A percentile compares a stretch with the other conserved stretches of the same genome.
These are phyloP conservation scores for Backusella mclennaniae DNA, from an alignment of 192 early-diverging fungal species.

Conservation along the genomic window DNA sequence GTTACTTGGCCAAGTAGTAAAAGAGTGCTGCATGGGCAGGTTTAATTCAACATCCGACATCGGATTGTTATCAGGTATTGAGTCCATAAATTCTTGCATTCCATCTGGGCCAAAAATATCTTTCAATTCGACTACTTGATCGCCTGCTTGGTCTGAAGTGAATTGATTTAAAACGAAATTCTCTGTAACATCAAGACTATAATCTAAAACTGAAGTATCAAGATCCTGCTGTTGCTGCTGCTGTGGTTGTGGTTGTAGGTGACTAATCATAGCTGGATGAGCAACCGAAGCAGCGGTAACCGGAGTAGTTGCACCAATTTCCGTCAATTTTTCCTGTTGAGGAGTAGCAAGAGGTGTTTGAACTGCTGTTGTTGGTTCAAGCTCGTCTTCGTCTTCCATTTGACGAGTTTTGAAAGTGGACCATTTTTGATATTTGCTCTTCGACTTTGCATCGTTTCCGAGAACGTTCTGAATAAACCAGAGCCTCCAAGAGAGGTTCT, in stretches of 20 bases:
- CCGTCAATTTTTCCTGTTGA: neutral
- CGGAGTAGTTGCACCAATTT: neutral
- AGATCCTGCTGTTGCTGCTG: neutral
- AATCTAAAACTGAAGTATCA: neutral
- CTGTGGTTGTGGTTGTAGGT: neutral
- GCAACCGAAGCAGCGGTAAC: neutral
- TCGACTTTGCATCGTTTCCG: slow-evolving; percentile 8
- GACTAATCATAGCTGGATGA: neutral
- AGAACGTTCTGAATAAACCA: slow-evolving; percentile 74
- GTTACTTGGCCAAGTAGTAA: neutral
- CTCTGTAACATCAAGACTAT: slow-evolving; percentile 12
- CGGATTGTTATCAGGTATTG: slow-evolving; percentile 23
- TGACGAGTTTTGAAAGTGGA: neutral
- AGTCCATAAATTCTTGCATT: slow-evolving; percentile 26
- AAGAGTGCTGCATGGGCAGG: neutral
- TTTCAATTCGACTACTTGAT: slow-evolving; percentile 38
- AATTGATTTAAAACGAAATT: slow-evolving; percentile 44
- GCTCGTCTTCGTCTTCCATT: slow-evolving; percentile 3
- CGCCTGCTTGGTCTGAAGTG: slow-evolving; percentile 43
- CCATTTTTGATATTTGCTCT: neutral
- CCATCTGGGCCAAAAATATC: slow-evolving; percentile 22
- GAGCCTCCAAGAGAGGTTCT: slow-evolving; percentile 83
- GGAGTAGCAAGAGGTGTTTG: neutral
- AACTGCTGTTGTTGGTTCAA: neutral
- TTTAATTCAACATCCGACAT: slow-evolving; percentile 11